Evolutionary conservation across 352 stramenopile genomes (phyloP), one percentile per base, ranked within the genome.

Genomic region (Globisporangium apiculatum): DNA sequence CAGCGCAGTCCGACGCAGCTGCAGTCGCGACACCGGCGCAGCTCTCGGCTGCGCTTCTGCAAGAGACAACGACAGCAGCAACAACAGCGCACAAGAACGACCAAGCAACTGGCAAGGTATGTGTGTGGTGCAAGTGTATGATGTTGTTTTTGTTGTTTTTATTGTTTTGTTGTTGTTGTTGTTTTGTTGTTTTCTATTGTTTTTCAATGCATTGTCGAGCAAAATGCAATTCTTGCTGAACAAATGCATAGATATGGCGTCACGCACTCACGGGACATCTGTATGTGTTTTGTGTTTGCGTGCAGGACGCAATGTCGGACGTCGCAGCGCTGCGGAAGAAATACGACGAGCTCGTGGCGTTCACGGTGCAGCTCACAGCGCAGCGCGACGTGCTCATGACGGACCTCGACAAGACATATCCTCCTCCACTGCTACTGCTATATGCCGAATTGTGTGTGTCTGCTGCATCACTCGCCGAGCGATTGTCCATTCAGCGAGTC

Each of bases 271-370:
- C 24, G 24, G 24, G 2, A 31, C 24, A 51, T 53, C 38, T 40
- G 1, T 46, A 7, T 18, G 15, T 47, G 35, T 31, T 8, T 55
- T 50, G 48, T 61, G 10, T 12, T 38, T 7, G 31, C 42, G 4
- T 14, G 43, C 45, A 91, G 57, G 79, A 89, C 57, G 57, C 70
- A 12, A 73, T 86, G 10, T 63, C 75, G 35, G 79, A 93, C 46
- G 70, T 91, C 17, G 76, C 72, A 36, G 68, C 68, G 14, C 62
- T 95, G 35, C 81, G 85, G 51, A 94, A 94, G 71, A 95, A 95
- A 69, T 95, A 95, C 63, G 83, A 94, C 58, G 86, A 95, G 82
- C 74, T 95, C 57, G 86, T 95, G 61, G 75, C 82, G 52, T 95
- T 93, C 64, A 95, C 86, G 12, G 86, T 95, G 55, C 86, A 95